Base-by-base conservation (phyloP, 371 early-diverging fungal genomes). In the Apophysomyces sp. region DNA sequence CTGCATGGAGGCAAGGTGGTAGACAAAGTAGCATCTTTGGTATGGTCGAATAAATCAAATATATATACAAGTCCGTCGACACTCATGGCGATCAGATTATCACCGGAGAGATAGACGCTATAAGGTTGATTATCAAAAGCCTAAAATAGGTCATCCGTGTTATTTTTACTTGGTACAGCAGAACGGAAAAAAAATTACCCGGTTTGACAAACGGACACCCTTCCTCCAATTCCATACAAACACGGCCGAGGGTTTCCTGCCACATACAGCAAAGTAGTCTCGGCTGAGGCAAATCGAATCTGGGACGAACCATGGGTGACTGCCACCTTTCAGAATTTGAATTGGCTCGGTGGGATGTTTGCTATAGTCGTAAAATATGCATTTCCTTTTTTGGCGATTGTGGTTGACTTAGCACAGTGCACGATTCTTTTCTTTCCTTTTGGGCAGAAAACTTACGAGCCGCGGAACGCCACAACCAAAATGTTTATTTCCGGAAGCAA, bases 181-280 rank as follows among this genome's bases (percentile, higher is more conserved):
- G 21, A 18, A 32, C 21, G 24, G 56, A 27, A 28, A 37, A 55
- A 54, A 24, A 60, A 12, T 58, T 65, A 75, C 80, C 69, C 68
- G 72, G 51, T 69, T 72, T 12, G 71, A 63, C 56, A 80, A 60
- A 12, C 69, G 65, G 2, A 77, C 72, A 6, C 80, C 80, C 65
- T 80, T 80, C 32, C 77, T 44, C 80, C 80, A 80, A 52, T 80
- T 75, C 80, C 80, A 80, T n/a, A 80, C 67, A 68, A 75, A 80
- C 1, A 80, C 69, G 32, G 72, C 77, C 0, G 80, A 80, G 13
- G 80, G 80, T 24, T 77, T 77, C 34, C 80, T 65, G 2, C 80
- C 80, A 7, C 72, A 63, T 1, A 80, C 60, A 16, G 72, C 80
- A 72, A 80, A 77, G 53, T 77, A 76, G 51, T 80, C 74, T 44